Conservation (phyloP, 2,329 filamentous ascomycete species). For the Aspergillus arachidicola region DNA sequence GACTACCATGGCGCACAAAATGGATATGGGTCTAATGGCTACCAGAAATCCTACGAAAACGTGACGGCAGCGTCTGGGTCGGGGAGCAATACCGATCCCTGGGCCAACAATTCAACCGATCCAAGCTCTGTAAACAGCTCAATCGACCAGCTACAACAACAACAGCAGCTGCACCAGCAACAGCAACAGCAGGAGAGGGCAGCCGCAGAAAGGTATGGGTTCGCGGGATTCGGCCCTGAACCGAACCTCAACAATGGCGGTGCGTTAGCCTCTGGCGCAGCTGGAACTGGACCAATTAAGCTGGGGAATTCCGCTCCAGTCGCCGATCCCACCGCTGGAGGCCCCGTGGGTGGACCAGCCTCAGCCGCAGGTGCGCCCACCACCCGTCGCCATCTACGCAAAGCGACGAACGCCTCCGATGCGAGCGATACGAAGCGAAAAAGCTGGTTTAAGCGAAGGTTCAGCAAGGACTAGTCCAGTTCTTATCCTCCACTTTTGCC, state of each 20-base stretch:
- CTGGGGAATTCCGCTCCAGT: conserved; percentile 19
- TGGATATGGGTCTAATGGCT: conserved; percentile 49
- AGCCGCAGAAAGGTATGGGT: conserved; percentile 66
- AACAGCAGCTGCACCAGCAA: conserved; percentile 47
- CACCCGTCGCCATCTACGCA: conserved; percentile 25
- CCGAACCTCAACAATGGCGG: conserved; percentile 40
- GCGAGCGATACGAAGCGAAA: conserved; percentile 65
- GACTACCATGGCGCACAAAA: conserved; percentile 36
- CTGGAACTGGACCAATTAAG: conserved; percentile 15
- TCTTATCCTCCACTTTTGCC: not conserved
- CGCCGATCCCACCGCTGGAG: conserved; percentile 27
- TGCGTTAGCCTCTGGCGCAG: conserved; percentile 20
- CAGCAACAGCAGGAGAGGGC: conserved; percentile 34
- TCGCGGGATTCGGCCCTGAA: conserved; percentile 52
- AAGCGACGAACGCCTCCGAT: conserved; percentile 24
- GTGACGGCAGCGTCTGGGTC: conserved; percentile 69
- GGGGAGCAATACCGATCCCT: conserved; percentile 71
- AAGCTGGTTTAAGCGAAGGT: conserved; percentile 84
- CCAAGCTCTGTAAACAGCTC: conserved; percentile 94
- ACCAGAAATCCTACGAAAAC: conserved; percentile 84
- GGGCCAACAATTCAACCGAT: conserved; percentile 82
- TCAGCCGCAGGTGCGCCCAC: conserved; percentile 21
- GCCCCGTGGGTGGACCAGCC: conserved; percentile 29
- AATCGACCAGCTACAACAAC: conserved; percentile 69
- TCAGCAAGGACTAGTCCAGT: conserved; percentile 59